Conservation (phyloP, 768 basidiomycete genomes). For the Floccularia luteovirens region DNA sequence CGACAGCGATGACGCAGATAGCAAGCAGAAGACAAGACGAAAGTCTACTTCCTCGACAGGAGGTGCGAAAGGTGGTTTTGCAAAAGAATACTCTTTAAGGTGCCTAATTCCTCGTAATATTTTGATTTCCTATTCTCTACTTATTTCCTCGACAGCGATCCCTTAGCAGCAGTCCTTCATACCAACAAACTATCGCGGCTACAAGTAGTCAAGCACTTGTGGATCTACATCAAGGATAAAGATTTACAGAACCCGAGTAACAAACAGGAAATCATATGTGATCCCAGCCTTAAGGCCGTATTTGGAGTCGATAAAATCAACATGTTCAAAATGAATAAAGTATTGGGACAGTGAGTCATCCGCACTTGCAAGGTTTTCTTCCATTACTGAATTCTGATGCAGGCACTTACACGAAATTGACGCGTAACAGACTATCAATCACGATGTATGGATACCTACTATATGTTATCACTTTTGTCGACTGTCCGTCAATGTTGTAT, state of each 20-base stretch:
- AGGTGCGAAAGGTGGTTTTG: conserved; percentile 64
- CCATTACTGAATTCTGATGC: conserved; percentile 1
- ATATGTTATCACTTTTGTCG: too few species aligned
- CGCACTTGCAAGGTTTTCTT: not conserved
- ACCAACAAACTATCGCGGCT: conserved; percentile 71
- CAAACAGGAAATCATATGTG: conserved; percentile 81
- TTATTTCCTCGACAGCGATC: conserved; percentile 40
- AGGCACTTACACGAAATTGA: conserved; percentile 31
- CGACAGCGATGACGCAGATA: conserved; percentile 37
- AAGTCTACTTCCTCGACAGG: conserved; percentile 42
- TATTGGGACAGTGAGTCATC: conserved; percentile 60
- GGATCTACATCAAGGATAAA: conserved; percentile 82
- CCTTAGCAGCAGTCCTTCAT: conserved; percentile 64
- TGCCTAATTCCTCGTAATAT: conserved; percentile 18
- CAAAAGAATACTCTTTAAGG: conserved; percentile 74
- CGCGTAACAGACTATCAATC: conserved; percentile 8
- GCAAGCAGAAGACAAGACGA: conserved; percentile 34
- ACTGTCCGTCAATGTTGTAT: too few species aligned
- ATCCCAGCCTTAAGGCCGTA: conserved; percentile 60
- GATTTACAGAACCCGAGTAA: conserved; percentile 81
- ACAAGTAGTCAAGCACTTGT: conserved; percentile 85
- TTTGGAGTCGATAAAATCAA: conserved; percentile 79
- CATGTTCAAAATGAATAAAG: conserved; percentile 96
- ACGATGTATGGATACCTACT: too few species aligned
- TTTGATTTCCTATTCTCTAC: conserved; percentile 6